phyloP scores from a whole-genome alignment of 139 green algal species.

The Eudorina sp. region DNA sequence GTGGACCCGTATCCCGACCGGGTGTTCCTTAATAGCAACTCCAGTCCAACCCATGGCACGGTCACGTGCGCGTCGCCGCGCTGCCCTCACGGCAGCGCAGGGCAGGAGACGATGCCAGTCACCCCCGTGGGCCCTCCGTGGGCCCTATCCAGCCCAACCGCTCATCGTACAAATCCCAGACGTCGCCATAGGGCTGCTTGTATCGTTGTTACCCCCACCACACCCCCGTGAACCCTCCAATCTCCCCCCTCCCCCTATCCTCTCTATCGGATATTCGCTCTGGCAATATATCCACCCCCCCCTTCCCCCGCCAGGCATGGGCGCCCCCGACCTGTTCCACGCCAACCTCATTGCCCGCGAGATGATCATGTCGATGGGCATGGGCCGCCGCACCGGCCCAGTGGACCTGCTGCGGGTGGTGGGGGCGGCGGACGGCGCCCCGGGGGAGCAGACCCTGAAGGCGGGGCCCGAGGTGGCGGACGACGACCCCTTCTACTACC shows the following conservation, averaged over 20 bases:
- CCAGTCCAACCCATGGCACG: no score
- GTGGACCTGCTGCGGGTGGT: constrained; percentile 77
- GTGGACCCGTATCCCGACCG: no score
- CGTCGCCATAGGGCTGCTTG: not conserved
- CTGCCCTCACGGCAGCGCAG: no score
- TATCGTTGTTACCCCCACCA: no score
- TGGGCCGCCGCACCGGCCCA: constrained; percentile 80
- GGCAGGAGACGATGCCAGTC: no score
- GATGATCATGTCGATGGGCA: constrained; percentile 90
- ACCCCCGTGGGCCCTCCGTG: not conserved
- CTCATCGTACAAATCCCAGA: not conserved
- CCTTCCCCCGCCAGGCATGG: constrained; percentile 47
- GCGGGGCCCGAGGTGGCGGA: not conserved
- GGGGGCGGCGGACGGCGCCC: not conserved
- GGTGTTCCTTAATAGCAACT: no score
- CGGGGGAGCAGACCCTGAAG: not conserved
- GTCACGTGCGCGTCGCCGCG: no score
- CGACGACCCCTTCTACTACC: constrained; percentile 60
- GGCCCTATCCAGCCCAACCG: not conserved
- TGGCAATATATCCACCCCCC: no score
- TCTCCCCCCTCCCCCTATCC: not conserved
- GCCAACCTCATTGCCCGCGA: constrained; percentile 89
- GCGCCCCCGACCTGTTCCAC: constrained; percentile 68
- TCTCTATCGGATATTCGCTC: not conserved
- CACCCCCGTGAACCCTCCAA: not conserved